Base-by-base conservation (phyloP, 108 stramenopile species). In the Skeletonema menzelii region DNA sequence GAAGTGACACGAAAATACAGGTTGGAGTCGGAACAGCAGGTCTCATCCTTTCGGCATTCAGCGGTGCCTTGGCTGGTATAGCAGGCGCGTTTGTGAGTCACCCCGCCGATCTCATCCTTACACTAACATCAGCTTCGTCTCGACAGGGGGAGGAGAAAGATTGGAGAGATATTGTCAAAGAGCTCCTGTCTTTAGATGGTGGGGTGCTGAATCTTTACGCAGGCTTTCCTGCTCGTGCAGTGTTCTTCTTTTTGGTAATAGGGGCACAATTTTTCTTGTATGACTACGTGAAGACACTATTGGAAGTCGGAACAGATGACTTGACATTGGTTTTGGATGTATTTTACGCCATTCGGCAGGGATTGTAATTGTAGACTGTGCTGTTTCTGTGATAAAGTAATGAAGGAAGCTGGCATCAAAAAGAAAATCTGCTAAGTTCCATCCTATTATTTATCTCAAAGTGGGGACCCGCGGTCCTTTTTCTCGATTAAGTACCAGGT, bases 171-270 rank as follows among this genome's bases (percentile, higher is more conserved):
- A 81, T 93, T 22, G 82, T 96, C 15, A 82, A 82, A 58, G 92
- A 93, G 24, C 66, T 92, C 17, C 74, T 91, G 17, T 27, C 47
- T 4, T 77, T 70, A 59, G 91, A 93, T 62, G 95, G 95, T 19
- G 92, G 95, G 27, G 56, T 88, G 5, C 56, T 78, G 44, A 96
- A 96, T 72, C 75, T 96, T 0, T 96, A 82, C 38, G 73, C 90
- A n/a, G 95, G 92, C 12, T 76, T 96, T 17, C 78, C 86, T 10
- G 88, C 91, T 7, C 71, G 95, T 17, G 67, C 82, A 15, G 70
- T 85, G n/a, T 96, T 96, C 71, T 96, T 95, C 86, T 93, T 96
- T 70, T 69, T 93, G 15, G 95, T 96, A 4, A 96, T 96, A 63
- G 95, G 95, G 11, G 86, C 93, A 27, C 95, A 96, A 63, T 96